Evolutionary conservation across 768 basidiomycete species (phyloP).

Genomic region (Russula virescens): DNA sequence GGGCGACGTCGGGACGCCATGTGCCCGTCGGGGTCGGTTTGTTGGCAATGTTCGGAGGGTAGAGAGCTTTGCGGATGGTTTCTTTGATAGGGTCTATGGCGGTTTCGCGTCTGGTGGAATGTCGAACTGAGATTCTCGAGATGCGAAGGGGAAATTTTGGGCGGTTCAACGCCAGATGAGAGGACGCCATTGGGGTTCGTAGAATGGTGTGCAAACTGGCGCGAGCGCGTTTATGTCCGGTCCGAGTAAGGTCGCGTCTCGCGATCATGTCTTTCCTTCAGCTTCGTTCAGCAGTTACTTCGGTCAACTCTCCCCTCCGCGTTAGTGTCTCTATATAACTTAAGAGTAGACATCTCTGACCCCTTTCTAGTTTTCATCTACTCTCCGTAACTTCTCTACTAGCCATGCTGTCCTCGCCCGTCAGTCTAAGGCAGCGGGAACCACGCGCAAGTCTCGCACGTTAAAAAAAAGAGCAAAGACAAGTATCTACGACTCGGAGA

Average conservation of each 20-base stretch:
- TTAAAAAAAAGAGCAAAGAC: slow-evolving; percentile 46
- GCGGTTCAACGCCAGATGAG: slow-evolving; percentile 35
- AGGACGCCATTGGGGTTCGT: slow-evolving; percentile 35
- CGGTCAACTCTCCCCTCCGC: not conserved
- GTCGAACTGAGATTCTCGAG: slow-evolving; percentile 35
- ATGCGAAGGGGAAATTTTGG: slow-evolving; percentile 32
- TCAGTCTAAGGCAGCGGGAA: slow-evolving; percentile 50
- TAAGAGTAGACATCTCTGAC: not conserved
- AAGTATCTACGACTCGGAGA: slow-evolving; percentile 56
- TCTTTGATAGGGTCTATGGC: slow-evolving; percentile 58
- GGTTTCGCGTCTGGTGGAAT: slow-evolving; percentile 37
- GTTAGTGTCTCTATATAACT: not conserved
- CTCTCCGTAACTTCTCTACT: slow-evolving; percentile 48
- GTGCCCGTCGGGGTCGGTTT: slow-evolving; percentile 71
- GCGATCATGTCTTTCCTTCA: slow-evolving; percentile 15
- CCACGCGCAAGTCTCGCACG: slow-evolving; percentile 50
- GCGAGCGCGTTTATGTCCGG: not conserved
- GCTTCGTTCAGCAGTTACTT: not conserved
- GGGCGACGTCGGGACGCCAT: slow-evolving; percentile 76
- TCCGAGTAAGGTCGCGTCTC: slow-evolving; percentile 6
- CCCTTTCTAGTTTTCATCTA: slow-evolving; percentile 6
- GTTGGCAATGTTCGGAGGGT: slow-evolving; percentile 70
- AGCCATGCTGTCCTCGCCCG: slow-evolving; percentile 43
- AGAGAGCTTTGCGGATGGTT: slow-evolving; percentile 71
- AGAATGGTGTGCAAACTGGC: too few species aligned